Conservation (phyloP, 83 land plant species). For the Picea abies region DNA sequence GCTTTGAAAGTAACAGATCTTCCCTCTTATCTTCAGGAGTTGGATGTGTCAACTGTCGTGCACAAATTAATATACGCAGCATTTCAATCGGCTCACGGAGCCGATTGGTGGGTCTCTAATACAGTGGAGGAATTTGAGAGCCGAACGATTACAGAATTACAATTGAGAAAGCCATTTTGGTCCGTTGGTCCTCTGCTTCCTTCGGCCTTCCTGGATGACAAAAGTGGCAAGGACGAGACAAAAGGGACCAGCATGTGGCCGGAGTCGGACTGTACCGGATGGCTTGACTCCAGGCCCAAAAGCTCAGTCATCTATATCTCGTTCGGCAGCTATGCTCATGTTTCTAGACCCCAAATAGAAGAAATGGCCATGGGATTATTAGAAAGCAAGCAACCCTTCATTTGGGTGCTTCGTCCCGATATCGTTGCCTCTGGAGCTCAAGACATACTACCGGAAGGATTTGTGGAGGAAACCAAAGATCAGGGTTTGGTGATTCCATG, state of each 20-base stretch:
- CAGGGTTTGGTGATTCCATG: neutral
- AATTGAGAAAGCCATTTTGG: neutral
- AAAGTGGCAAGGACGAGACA: neutral
- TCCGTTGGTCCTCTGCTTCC: slow-evolving; percentile 1
- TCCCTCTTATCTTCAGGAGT: slow-evolving; percentile 42
- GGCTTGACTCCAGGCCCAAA: neutral
- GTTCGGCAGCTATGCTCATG: no score
- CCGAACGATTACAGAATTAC: neutral
- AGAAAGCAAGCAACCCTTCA: no score
- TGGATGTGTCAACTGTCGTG: slow-evolving; percentile 13
- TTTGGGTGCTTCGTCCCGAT: no score
- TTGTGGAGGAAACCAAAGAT: neutral
- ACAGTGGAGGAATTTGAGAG: neutral
- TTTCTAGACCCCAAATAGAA: no score
- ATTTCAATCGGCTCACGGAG: neutral
- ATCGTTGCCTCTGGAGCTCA: neutral
- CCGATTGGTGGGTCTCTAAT: neutral
- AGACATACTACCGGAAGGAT: neutral
- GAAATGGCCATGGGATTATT: no score
- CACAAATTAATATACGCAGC: no score
- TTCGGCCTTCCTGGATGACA: neutral
- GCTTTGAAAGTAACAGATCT: slow-evolving; percentile 37
- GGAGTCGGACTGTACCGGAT: neutral
- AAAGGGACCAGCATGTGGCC: neutral
- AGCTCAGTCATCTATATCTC: neutral